Evolutionary conservation across 1,139 yeast genomes (phyloP).

Genomic region (Yamadazyma pseudoaaseri): DNA sequence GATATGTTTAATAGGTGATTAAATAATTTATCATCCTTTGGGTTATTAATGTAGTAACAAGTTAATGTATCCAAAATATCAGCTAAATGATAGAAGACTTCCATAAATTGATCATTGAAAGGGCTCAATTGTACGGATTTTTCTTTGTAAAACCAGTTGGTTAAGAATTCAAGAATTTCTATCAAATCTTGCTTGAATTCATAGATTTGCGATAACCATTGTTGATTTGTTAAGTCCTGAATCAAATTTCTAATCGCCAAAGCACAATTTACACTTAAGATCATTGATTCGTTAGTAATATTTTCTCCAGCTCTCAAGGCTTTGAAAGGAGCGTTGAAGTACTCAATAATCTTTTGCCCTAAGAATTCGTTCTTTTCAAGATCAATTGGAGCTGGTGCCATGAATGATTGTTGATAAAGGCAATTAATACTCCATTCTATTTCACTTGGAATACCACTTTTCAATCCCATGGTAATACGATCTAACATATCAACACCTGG

Average conservation of each 20-base stretch:
- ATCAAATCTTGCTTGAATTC: constrained; percentile 45
- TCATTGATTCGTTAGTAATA: constrained; percentile 34
- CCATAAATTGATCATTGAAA: constrained; percentile 47
- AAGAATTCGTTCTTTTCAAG: constrained; percentile 50
- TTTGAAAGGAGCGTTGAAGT: constrained; percentile 35
- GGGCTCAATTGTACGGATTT: constrained; percentile 19
- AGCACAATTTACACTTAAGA: constrained; percentile 57
- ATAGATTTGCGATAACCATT: constrained; percentile 61
- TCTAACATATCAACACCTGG: constrained; percentile 57
- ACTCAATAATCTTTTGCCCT: constrained; percentile 49
- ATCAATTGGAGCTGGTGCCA: constrained; percentile 45
- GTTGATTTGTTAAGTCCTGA: constrained; percentile 83
- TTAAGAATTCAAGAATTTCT: constrained; percentile 50
- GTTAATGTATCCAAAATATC: constrained; percentile 86
- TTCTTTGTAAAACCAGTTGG: constrained; percentile 31
- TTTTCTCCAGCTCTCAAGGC: constrained; percentile 22
- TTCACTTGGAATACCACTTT: constrained; percentile 58
- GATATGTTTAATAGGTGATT: constrained; percentile 48
- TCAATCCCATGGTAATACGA: constrained; percentile 63
- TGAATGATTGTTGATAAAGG: constrained; percentile 55
- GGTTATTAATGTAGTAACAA: constrained; percentile 76
- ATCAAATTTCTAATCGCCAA: constrained; percentile 75
- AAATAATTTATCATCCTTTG: constrained; percentile 61
- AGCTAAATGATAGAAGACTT: constrained; percentile 65
- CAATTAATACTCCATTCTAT: constrained; percentile 65